Base-by-base conservation (phyloP, 768 basidiomycete genomes). In the Auricularia sp. region DNA sequence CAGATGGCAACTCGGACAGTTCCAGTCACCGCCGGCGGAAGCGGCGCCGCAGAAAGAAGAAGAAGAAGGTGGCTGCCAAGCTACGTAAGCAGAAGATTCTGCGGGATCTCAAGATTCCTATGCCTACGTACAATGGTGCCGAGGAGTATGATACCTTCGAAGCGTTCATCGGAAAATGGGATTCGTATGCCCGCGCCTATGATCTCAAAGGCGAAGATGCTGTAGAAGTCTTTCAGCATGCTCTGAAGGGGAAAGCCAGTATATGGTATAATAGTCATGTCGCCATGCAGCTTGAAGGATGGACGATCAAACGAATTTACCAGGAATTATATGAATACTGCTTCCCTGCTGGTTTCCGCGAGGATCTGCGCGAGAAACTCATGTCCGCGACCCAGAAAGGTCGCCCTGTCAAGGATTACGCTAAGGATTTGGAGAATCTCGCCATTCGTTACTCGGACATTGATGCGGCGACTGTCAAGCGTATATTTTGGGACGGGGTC, bases 401-500 rank as follows among this genome's bases (percentile, higher is more conserved):
- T 1, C 71, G 68, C 11, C 70, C 68, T 0, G 74, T 80, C 0
- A 63, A 69, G 0, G 72, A 75, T 4, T 80, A 73, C 65, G 69
- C 73, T 1, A 72, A 73, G 56, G 73, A 78, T 54, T 61, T 80
- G 0, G 71, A 75, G 33, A 74, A 73, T n/a, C 51, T 79, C 0
- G 76, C 68, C 64, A 69, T 70, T 14, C 74, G 76, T 64, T 74
- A 78, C 7, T 77, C 77, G 0, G 53, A 69, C 3, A 65, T 68
- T 0, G 69, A 72, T 3, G 66, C 75, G 3, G 62, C 65, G 0
- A 74, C 77, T 10, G 53, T 68, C 10, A 73, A 77, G 0, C 66
- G 72, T 10, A 70, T 71, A 10, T 67, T 81, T 0, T 81, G 77
- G 77, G 68, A 71, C 3, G 76, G 79, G 0, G 63, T 77, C 0